Base-by-base conservation (phyloP, 108 stramenopile species). In the Discostella pseudostelligera region DNA sequence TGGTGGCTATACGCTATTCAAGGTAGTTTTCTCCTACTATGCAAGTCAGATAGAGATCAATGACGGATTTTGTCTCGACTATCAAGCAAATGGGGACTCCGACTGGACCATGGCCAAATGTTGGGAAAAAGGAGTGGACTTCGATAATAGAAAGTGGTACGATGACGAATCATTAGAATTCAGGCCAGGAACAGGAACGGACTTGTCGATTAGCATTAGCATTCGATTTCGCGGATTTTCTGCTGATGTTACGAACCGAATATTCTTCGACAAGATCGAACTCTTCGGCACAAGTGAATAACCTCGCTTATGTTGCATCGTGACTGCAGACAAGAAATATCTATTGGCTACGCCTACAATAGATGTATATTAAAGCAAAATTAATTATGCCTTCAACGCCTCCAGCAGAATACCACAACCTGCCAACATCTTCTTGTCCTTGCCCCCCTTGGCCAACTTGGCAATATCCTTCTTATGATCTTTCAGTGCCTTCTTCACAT, bases 351-450 rank as follows among this genome's bases (percentile, higher is more conserved):
- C n/a, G n/a, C n/a, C n/a, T 12, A 43, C 12, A 8, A 4, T 43
- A 11, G 42, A 12, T 43, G n/a, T 8, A 43, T 43, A 43, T 43
- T 43, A n/a, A n/a, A n/a, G n/a, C n/a, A n/a, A n/a, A n/a, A n/a
- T n/a, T 43, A 3, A 11, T 43, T 67, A 67, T 16, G 26, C 46
- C n/a, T 76, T 70, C 57, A 80, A 57, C 46, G 60, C 76, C 47
- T 87, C 77, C 36, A 86, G 49, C 53, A 90, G 65, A 21, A 86
- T 79, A 19, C 59, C 69, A 53, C 65, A 87, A 0, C 90, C 90
- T 28, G 88, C 87, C 24, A 69, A 74, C 13, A 69, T 80, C 17
- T 76, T 82, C 43, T 81, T 61, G 0, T 61, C 69, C 40, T 82
- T 73, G 12, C 68, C 65, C n/a, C 59, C 69, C 56, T 78, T 71